Evolutionary conservation across 768 basidiomycete genomes (phyloP).

Genomic region (Lentinula detonsa): DNA sequence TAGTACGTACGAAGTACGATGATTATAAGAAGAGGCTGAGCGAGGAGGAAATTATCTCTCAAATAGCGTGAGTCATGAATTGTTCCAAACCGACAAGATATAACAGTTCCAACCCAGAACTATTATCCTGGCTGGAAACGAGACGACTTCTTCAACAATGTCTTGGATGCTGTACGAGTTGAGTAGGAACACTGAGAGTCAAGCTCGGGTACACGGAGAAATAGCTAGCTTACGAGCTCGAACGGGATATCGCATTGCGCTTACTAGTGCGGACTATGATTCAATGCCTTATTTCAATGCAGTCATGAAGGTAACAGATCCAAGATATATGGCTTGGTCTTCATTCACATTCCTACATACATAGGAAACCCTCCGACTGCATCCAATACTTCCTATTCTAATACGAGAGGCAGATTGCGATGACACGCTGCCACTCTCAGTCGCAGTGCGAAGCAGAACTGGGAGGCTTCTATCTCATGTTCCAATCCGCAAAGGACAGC

Average conservation of each 20-base stretch:
- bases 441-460: conserved; percentile 23
- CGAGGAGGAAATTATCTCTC: conserved; percentile 42
- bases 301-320: conserved; percentile 15
- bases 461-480: conserved; percentile 27
- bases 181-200: conserved; percentile 48
- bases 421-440: conserved; percentile 35
- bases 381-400: conserved; percentile 25
- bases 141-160: conserved; percentile 53
- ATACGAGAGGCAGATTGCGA: conserved; percentile 28
- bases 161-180: conserved; percentile 62
- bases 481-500: conserved; percentile 26
- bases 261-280: conserved; percentile 21
- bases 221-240: conserved; percentile 22
- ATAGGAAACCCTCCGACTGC: conserved; percentile 24
- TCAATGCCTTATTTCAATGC: conserved; percentile 22
- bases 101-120: conserved; percentile 16
- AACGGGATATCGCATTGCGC: conserved; percentile 10
- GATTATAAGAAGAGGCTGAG: conserved; percentile 34
- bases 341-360: background rate
- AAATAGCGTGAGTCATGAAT: conserved; percentile 25
- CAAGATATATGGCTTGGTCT: background rate
- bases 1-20: conserved; percentile 48
- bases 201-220: conserved; percentile 61
- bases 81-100: background rate
- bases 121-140: conserved; percentile 48